These are phyloP conservation scores for Colletotrichum sp. DNA, from an alignment of 2,329 filamentous ascomycete genomes.

Conservation along the genomic window DNA sequence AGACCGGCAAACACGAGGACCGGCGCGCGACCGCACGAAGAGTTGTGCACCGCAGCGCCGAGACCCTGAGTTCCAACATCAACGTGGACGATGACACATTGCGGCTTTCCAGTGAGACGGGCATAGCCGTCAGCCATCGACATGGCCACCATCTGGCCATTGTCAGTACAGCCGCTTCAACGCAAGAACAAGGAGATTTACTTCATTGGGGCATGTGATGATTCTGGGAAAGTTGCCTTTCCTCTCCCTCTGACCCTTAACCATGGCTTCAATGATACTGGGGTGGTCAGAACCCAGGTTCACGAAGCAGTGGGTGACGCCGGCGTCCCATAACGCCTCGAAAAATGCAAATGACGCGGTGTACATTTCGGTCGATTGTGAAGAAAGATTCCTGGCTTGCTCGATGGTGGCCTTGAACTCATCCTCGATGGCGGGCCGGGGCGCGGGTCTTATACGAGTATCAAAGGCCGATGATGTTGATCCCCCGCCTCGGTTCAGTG, in stretches of 20 bases:
- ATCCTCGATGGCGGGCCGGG: not conserved
- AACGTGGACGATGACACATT: constrained; percentile 76
- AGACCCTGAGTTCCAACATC: constrained; percentile 78
- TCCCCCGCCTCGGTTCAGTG: constrained; percentile 3
- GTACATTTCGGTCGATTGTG: constrained; percentile 51
- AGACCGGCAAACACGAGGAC: constrained; percentile 76
- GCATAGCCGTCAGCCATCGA: constrained; percentile 80
- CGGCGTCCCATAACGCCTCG: constrained; percentile 77
- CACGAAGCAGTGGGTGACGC: constrained; percentile 64
- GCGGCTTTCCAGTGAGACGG: constrained; percentile 68
- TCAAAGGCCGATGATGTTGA: not conserved
- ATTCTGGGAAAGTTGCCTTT: constrained; percentile 67
- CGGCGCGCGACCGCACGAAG: constrained; percentile 70
- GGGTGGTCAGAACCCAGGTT: constrained; percentile 70
- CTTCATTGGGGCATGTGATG: constrained; percentile 77
- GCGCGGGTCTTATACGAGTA: constrained; percentile 4
- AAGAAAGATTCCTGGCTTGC: constrained; percentile 10
- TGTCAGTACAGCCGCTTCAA: not conserved
- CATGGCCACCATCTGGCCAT: constrained; percentile 71
- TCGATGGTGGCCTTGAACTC: constrained; percentile 7
- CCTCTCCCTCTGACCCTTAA: constrained; percentile 71
- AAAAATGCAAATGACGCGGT: constrained; percentile 84
- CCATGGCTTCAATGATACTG: constrained; percentile 75
- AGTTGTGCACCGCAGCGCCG: constrained; percentile 75
- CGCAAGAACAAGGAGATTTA: constrained; percentile 30